These are phyloP conservation scores for Aspergillus avenaceus DNA, from an alignment of 495 filamentous ascomycete genomes.

Conservation along the genomic window DNA sequence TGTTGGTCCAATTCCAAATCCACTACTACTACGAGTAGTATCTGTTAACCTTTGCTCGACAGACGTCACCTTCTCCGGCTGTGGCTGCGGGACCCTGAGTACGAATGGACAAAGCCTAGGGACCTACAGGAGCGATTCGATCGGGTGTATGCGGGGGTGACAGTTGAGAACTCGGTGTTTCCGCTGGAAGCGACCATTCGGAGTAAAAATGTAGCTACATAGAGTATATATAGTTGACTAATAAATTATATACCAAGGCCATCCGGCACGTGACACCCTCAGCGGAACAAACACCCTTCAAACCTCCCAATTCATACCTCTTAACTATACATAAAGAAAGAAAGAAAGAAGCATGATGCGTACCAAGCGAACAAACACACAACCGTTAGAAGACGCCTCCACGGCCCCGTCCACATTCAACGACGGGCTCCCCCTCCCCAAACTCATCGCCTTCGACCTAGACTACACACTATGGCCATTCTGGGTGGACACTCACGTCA, in stretches of 20 bases:
- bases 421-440: conserved; percentile 78
- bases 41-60: not conserved
- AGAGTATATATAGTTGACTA: no score
- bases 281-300: no score
- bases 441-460: conserved; percentile 85
- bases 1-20: conserved; percentile 2
- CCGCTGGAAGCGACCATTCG: no score
- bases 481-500: conserved; percentile 93
- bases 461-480: conserved; percentile 98
- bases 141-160: conserved; percentile 46
- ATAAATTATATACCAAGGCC: no score
- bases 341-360: conserved; percentile 28
- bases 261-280: no score
- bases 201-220: no score
- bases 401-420: conserved; percentile 58
- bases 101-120: conserved; percentile 50
- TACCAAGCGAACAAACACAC: conserved; percentile 34
- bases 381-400: conserved; percentile 35
- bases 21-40: no score
- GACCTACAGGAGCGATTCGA: conserved; percentile 42
- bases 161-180: conserved; percentile 43
- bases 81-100: conserved; percentile 55
- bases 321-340: no score
- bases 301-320: not conserved
- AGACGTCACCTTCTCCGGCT: conserved; percentile 56